Base-by-base conservation (phyloP, 179 eudicot species). In the Camellia oleifera region DNA sequence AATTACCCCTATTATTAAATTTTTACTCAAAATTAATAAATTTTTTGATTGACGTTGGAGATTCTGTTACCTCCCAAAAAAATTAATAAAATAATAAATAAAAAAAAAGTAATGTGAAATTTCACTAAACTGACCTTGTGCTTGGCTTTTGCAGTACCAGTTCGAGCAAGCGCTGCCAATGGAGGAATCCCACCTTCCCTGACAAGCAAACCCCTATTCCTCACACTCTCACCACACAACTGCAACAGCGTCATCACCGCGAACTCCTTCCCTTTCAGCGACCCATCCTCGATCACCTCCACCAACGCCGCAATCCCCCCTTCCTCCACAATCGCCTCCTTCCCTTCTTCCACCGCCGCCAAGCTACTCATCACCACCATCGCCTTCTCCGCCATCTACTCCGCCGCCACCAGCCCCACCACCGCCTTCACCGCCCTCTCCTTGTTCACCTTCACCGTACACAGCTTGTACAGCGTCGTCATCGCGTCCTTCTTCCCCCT, bases 111-210 rank as follows among this genome's bases (percentile, higher is more conserved):
- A 32, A 2, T 32, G 40, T 32, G 40, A 32, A 32, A 32, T 32
- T 32, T 32, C 40, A 32, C 52, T 48, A 26, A 3, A 57, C 86
- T 67, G 58, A 94, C 98, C 98, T 93, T 95, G 67, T 93, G 97
- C 83, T 92, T 95, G 81, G 97, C 94, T 40, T 88, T 87, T 13
- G 91, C 88, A 58, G 93, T 95, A 11, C 94, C 97, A 44, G 76
- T 75, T 85, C 90, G 98, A 13, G 98, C 91, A 10, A 93, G 87
- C 17, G 97, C 92, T 3, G 92, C 97, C 72, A 95, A 86, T 15
- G 98, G 98, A 53, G 98, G 98, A 77, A 95, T 92, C 44, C 88
- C 97, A 40, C 97, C 98, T 87, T 93, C 97, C 65, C 93, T 88
- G 4, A 95, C 95, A 58, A 93, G 78, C 87, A 95, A 83, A 0